phyloP scores from a whole-genome alignment of 2,329 filamentous ascomycete genomes.

The Pseudogymnoascus sp. region DNA sequence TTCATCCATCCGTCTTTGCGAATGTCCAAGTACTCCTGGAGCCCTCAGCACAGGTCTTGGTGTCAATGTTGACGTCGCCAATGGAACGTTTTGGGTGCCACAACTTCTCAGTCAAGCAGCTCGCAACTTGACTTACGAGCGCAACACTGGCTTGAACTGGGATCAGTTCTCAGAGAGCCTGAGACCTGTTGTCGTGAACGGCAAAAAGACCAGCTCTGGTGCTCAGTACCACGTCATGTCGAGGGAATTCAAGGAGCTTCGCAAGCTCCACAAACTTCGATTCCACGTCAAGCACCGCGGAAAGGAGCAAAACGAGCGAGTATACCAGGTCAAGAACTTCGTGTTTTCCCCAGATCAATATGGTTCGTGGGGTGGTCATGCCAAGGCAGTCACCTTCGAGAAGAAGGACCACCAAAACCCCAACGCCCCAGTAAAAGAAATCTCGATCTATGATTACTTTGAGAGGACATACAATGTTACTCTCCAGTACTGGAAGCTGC shows the following conservation, averaged over 20 bases:
- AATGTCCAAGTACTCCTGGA: conserved; percentile 33
- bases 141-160: conserved; percentile 20
- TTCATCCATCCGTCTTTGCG: conserved; percentile 69
- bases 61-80: conserved; percentile 85
- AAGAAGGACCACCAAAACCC: conserved; percentile 33
- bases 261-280: conserved; percentile 45
- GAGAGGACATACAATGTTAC: conserved; percentile 43
- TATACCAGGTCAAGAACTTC: conserved; percentile 46
- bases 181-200: conserved; percentile 13
- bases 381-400: conserved; percentile 49
- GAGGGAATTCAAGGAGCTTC: conserved; percentile 46
- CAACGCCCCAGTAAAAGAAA: conserved; percentile 30
- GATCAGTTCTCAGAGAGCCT: conserved; percentile 19
- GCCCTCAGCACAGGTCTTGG: conserved; percentile 50
- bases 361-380: conserved; percentile 38
- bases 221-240: conserved; percentile 27
- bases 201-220: conserved; percentile 20
- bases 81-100: conserved; percentile 75
- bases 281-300: conserved; percentile 50
- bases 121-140: conserved; percentile 23
- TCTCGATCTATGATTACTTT: conserved; percentile 48
- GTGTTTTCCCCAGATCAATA: conserved; percentile 34
- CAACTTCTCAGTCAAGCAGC: conserved; percentile 30
- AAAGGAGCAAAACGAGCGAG: conserved; percentile 37
- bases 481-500: conserved; percentile 41